Evolutionary conservation across 202 grass and related monocot species (phyloP), one percentile per base, ranked within the genome.

Genomic region (Carex sylvatica): DNA sequence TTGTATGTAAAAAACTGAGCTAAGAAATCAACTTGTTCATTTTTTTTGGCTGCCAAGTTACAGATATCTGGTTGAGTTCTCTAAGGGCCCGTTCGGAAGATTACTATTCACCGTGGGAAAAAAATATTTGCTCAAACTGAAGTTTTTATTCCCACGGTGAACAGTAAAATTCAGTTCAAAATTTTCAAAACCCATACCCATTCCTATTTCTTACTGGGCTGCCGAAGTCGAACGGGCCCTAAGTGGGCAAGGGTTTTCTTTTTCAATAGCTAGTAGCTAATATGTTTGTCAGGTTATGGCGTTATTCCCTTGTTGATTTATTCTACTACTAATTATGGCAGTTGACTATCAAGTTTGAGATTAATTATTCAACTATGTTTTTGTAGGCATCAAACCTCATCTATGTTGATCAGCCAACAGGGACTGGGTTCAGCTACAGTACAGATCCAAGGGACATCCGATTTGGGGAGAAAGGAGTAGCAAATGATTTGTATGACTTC

Each of bases 341-440:
- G 46, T 13, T 49, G 10, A 49, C 46, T 12, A 49, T 49, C 46
- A 49, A 49, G 46, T 49, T 49, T 62, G 60, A 9, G 9, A 26
- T 62, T 62, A 62, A 62, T 11, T 62, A 22, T 3, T 62, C 9
- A 20, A 23, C 2, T 65, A 79, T 61, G 15, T 24, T 84, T 20
- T 59, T 33, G 49, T 83, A 97, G 91, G 93, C 82, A 83, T 97
- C 91, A 33, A 93, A 93, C 60, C 85, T 97, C 19, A 90, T 97
- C 26, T 93, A 97, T 58, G 93, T 93, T 74, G 93, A 97, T 81
- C 93, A 97, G 85, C 93, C 93, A n/a, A 97, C 93, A 2, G 91
- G 93, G 78, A 97, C 93, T 56, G 91, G 93, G 20, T 97, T 97
- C 33, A 97, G 91, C 84, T 97, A 97, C 59, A 97, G 91, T 81